Evolutionary conservation across 805 yeast genomes (phyloP).

Genomic region (Pichia paraexigua): DNA sequence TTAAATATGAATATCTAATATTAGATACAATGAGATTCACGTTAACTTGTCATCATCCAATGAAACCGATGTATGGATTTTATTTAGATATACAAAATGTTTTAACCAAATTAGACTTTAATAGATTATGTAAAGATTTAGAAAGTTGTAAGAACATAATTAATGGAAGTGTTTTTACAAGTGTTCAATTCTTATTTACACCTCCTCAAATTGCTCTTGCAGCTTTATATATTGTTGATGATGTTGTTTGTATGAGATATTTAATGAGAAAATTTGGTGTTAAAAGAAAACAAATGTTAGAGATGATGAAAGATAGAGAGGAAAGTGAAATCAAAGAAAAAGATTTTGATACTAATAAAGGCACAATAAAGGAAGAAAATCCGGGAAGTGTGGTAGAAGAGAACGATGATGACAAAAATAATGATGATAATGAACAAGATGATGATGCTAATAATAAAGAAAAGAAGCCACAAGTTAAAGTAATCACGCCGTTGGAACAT

Average conservation of each 20-base stretch:
- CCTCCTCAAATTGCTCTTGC: conserved; percentile 97
- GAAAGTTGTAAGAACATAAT: conserved; percentile 62
- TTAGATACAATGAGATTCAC: conserved; percentile 72
- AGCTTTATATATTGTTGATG: conserved; percentile 63
- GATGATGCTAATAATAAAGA: not conserved
- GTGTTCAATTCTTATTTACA: conserved; percentile 67
- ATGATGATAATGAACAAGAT: not conserved
- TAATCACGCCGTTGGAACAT: conserved; percentile 20
- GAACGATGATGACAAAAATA: conserved; percentile 6
- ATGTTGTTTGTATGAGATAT: conserved; percentile 56
- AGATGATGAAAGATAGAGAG: conserved; percentile 6
- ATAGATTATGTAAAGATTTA: conserved; percentile 58
- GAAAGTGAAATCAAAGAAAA: conserved; percentile 9
- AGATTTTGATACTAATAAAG: not conserved
- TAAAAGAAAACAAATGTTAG: conserved; percentile 19
- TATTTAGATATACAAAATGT: conserved; percentile 77
- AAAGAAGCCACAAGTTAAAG: not conserved
- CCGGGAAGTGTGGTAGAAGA: not conserved
- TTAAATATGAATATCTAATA: conserved; percentile 73
- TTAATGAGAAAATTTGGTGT: conserved; percentile 51
- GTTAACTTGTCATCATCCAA: conserved; percentile 80
- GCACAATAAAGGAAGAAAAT: not conserved
- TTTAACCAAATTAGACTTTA: conserved; percentile 41
- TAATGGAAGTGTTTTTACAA: conserved; percentile 64
- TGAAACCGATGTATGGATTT: conserved; percentile 86